Conservation (phyloP, 169 alveolate species). For the Ichthyophthirius multifiliis region DNA sequence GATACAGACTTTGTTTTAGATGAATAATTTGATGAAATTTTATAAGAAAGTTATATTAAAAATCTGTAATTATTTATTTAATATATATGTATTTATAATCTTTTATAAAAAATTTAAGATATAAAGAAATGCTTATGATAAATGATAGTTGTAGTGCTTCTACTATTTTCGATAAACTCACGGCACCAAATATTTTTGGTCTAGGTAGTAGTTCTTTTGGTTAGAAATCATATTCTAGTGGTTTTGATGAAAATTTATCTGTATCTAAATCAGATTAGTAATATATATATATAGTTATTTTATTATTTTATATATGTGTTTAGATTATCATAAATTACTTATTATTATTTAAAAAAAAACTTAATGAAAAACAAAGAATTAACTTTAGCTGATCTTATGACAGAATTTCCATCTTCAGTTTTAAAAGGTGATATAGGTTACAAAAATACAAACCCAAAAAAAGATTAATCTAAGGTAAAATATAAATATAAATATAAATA, state of each 20-base stretch:
- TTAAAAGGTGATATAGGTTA: background rate
- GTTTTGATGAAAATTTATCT: background rate
- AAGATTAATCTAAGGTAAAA: background rate
- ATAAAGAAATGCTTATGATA: slow-evolving; percentile 61
- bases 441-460: background rate
- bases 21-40: slow-evolving; percentile 61
- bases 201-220: slow-evolving; percentile 33
- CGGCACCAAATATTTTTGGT: slow-evolving; percentile 53
- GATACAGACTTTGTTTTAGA: slow-evolving; percentile 67
- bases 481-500: background rate
- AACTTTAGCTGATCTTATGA: background rate
- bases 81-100: too few relatives aligned
- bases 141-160: slow-evolving; percentile 81
- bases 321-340: background rate
- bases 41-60: slow-evolving; percentile 60
- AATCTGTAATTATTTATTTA: background rate
- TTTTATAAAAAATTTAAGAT: background rate
- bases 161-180: slow-evolving; percentile 64
- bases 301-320: background rate
- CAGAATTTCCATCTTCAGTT: background rate
- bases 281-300: background rate
- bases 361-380: background rate
- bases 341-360: background rate
- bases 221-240: slow-evolving; percentile 27
- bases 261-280: slow-evolving; percentile 15